phyloP scores from a whole-genome alignment of 495 filamentous ascomycete genomes.

The Aspergillus hancockii region DNA sequence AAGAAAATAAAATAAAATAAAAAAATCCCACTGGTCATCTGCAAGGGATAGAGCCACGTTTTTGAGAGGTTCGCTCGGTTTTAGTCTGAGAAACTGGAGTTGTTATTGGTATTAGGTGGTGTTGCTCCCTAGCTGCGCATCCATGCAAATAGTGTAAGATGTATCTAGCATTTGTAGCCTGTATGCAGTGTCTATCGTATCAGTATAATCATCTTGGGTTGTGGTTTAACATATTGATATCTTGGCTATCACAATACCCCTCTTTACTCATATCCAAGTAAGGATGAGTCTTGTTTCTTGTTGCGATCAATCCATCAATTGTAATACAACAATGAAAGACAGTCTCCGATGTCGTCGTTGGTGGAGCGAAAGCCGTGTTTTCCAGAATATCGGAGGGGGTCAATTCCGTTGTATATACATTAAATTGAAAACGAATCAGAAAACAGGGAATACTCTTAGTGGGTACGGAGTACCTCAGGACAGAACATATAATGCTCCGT shows the following conservation, averaged over 20 bases:
- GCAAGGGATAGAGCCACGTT: conserved; percentile 17
- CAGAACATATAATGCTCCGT: no score
- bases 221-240: neutral
- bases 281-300: no score
- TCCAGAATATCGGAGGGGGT: neutral
- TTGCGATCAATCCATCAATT: no score
- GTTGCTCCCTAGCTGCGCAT: neutral
- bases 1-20: conserved; percentile 2
- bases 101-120: neutral
- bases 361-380: neutral
- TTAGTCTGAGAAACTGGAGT: neutral
- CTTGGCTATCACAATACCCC: neutral
- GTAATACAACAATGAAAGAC: neutral
- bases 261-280: no score
- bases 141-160: neutral
- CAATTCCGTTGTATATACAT: neutral
- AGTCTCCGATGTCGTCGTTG: neutral
- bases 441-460: neutral
- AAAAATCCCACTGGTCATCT: conserved; percentile 2
- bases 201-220: neutral
- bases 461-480: no score
- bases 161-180: neutral
- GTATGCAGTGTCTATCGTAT: neutral
- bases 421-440: neutral
- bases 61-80: conserved; percentile 10